Evolutionary conservation across 768 basidiomycete genomes (phyloP).

Genomic region (Suillus ampliporus): DNA sequence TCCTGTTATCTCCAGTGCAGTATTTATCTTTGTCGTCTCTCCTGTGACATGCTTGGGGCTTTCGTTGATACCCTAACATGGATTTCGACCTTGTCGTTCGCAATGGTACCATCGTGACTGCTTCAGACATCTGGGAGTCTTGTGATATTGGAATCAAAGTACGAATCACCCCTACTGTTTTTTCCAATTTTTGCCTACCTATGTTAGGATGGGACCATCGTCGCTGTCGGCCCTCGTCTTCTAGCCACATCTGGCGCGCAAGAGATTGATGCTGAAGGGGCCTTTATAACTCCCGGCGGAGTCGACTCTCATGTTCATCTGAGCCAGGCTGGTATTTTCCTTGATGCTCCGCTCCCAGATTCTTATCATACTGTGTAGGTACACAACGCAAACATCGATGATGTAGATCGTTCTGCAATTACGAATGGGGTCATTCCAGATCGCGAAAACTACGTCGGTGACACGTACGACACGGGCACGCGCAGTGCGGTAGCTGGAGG

Average conservation of each 20-base stretch:
- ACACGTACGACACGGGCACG: conserved; percentile 39
- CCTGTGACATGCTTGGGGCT: background rate
- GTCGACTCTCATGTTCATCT: conserved; percentile 45
- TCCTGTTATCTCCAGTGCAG: conserved; percentile 5
- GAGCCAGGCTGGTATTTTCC: conserved; percentile 25
- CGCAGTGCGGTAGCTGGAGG: conserved; percentile 39
- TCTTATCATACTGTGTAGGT: conserved; percentile 4
- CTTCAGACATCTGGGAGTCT: conserved; percentile 18
- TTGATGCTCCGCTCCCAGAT: background rate
- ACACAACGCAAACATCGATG: conserved; percentile 11
- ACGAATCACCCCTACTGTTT: background rate
- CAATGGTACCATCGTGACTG: conserved; percentile 21
- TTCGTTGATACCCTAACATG: conserved; percentile 9
- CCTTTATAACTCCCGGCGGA: conserved; percentile 41
- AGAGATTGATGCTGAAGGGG: conserved; percentile 43
- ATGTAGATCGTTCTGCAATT: conserved; percentile 10
- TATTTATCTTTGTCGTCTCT: background rate
- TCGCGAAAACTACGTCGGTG: conserved; percentile 23
- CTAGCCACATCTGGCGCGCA: conserved; percentile 22
- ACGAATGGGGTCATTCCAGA: conserved; percentile 15
- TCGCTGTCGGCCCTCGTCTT: conserved; percentile 25
- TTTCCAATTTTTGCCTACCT: background rate
- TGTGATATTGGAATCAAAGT: conserved; percentile 38
- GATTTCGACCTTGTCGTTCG: conserved; percentile 20
- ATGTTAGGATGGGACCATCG: conserved; percentile 34